A percentile compares a stretch with the other conserved stretches of the same genome.
Conservation (phyloP, 2,329 filamentous ascomycete genomes). For the Ophiosphaerella narmari region DNA sequence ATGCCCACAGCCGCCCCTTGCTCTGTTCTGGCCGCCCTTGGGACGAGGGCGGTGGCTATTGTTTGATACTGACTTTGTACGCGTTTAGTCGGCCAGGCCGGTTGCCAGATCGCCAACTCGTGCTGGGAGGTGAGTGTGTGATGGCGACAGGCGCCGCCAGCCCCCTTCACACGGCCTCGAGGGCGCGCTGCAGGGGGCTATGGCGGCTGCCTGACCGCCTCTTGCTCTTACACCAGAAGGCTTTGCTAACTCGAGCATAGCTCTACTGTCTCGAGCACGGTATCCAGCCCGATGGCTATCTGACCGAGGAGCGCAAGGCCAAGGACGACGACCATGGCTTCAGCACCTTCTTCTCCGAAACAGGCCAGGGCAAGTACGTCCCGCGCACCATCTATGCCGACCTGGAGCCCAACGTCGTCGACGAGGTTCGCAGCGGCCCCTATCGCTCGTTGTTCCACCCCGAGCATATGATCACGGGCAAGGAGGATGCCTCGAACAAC, state of each 20-base stretch:
- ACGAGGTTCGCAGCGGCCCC: conserved; percentile 71
- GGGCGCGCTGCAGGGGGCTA: conserved; percentile 31
- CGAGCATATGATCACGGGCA: conserved; percentile 72
- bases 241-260: conserved; percentile 56
- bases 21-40: conserved; percentile 49
- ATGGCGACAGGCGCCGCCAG: conserved; percentile 9
- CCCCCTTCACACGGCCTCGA: conserved; percentile 9
- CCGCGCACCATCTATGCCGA: conserved; percentile 75
- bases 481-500: conserved; percentile 79
- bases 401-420: conserved; percentile 71
- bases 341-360: conserved; percentile 77
- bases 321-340: conserved; percentile 64
- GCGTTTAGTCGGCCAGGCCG: conserved; percentile 92
- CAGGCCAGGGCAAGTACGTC: conserved; percentile 72
- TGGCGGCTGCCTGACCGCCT: conserved; percentile 36
- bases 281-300: conserved; percentile 66
- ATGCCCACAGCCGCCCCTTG: conserved; percentile 52
- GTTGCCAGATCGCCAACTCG: conserved; percentile 99
- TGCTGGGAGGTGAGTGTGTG: conserved; percentile 96
- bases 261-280: conserved; percentile 91
- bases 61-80: conserved; percentile 58
- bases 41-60: conserved; percentile 22
- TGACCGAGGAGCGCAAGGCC: conserved; percentile 74
- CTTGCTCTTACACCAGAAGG: conserved; percentile 25
- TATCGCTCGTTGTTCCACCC: conserved; percentile 75